Conservation (phyloP, 2,329 filamentous ascomycete genomes). For the Apiospora hydei region DNA sequence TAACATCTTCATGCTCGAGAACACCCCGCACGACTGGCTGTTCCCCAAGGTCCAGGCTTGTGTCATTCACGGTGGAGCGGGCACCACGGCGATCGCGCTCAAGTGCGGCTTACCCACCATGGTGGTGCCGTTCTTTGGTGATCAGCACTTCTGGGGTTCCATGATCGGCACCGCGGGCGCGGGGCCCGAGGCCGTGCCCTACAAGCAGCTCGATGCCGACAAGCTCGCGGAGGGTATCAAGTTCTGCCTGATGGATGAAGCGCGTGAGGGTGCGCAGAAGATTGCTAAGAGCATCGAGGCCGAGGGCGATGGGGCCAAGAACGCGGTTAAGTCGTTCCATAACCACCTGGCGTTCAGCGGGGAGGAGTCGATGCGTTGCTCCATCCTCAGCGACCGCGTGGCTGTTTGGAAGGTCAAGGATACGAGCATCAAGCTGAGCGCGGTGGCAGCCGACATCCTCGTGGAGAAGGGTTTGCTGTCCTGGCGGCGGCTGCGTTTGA, state of each 20-base stretch:
- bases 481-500: slow-evolving; percentile 68
- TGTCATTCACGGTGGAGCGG: slow-evolving; percentile 80
- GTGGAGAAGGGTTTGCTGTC: slow-evolving; percentile 66
- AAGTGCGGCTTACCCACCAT: slow-evolving; percentile 76
- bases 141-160: slow-evolving; percentile 80
- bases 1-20: slow-evolving; percentile 75
- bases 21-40: slow-evolving; percentile 80
- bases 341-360: slow-evolving; percentile 61
- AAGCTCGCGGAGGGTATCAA: slow-evolving; percentile 74
- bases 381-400: slow-evolving; percentile 66
- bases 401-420: slow-evolving; percentile 72
- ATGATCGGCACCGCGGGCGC: slow-evolving; percentile 71
- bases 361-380: slow-evolving; percentile 67
- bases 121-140: slow-evolving; percentile 82
- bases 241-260: slow-evolving; percentile 69
- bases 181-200: slow-evolving; percentile 71
- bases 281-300: slow-evolving; percentile 67
- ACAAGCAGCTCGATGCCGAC: slow-evolving; percentile 70
- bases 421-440: slow-evolving; percentile 65
- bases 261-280: slow-evolving; percentile 61
- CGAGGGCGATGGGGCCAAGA: slow-evolving; percentile 73
- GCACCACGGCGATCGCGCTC: slow-evolving; percentile 77
- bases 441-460: slow-evolving; percentile 70
- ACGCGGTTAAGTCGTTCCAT: slow-evolving; percentile 74
- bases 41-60: slow-evolving; percentile 72